These are phyloP conservation scores for Drechslera avenae DNA, from an alignment of 2,329 filamentous ascomycete species.

Conservation along the genomic window DNA sequence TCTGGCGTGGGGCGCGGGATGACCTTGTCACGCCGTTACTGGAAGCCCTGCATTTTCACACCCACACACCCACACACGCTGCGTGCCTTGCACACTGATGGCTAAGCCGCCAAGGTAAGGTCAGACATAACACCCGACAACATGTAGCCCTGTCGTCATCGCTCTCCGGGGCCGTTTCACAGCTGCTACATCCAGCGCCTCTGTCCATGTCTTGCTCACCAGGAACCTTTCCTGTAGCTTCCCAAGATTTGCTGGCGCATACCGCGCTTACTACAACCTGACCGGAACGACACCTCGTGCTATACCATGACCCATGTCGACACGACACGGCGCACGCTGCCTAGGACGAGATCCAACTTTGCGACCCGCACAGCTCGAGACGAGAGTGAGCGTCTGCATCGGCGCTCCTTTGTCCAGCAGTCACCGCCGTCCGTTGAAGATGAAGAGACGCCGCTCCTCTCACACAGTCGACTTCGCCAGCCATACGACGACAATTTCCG, in stretches of 20 bases:
- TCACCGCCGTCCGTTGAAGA: conserved; percentile 28
- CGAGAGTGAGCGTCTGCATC: conserved; percentile 51
- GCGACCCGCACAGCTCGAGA: conserved; percentile 53
- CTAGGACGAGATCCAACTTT: conserved; percentile 51
- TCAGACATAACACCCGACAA: conserved; percentile 13
- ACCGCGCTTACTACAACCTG: conserved; percentile 7
- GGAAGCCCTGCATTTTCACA: conserved; percentile 1
- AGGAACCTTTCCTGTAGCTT: not conserved
- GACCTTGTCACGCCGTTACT: conserved; percentile 21
- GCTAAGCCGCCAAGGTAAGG: conserved; percentile 27
- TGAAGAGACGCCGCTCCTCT: conserved; percentile 44
- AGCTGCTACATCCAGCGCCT: not conserved
- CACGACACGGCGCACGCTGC: conserved; percentile 36
- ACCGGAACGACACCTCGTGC: conserved; percentile 15
- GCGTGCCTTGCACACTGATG: not conserved
- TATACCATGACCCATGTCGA: conserved; percentile 16
- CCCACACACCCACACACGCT: conserved; percentile 7
- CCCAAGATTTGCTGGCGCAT: conserved; percentile 3
- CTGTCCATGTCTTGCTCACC: conserved; percentile 6
- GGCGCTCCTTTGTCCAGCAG: conserved; percentile 43
- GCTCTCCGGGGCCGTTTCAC: conserved; percentile 6
- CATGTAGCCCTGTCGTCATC: conserved; percentile 20
- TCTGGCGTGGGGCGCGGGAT: conserved; percentile 29
- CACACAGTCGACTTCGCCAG: conserved; percentile 17
- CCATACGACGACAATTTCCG: conserved; percentile 19